Evolutionary conservation across 75 land plant genomes (phyloP).

Genomic region (Sequoia sempervirens): DNA sequence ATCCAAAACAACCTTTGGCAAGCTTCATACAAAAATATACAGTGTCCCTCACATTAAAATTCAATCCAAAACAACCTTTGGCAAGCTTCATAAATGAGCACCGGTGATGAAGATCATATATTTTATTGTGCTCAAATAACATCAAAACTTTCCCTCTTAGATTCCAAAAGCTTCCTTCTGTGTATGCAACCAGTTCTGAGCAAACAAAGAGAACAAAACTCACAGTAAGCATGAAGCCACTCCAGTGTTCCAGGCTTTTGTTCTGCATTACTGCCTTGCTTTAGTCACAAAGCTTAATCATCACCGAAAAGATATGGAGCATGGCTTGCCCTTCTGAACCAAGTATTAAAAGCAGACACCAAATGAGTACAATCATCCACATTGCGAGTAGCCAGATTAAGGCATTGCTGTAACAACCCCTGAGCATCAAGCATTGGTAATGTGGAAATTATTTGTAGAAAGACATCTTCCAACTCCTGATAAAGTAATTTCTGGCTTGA

Average conservation of each 20-base stretch:
- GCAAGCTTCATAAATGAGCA: neutral
- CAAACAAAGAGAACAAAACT: neutral
- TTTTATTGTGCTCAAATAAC: neutral
- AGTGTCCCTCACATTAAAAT: neutral
- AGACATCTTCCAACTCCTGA: slow-evolving; percentile 76
- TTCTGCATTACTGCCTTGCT: neutral
- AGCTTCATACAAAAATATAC: neutral
- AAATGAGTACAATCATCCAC: slow-evolving; percentile 77
- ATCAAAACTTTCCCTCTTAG: neutral
- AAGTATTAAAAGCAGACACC: slow-evolving; percentile 64
- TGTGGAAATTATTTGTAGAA: slow-evolving; percentile 80
- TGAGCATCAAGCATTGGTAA: slow-evolving; percentile 79
- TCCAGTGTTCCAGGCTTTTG: neutral
- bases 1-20: neutral
- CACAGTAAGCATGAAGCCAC: neutral
- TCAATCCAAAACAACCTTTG: too few relatives aligned
- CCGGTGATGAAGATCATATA: neutral
- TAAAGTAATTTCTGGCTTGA: slow-evolving; percentile 50
- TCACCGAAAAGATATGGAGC: slow-evolving; percentile 8
- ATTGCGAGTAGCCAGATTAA: slow-evolving; percentile 75
- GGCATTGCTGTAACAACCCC: slow-evolving; percentile 69
- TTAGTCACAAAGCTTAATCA: neutral
- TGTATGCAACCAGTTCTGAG: neutral
- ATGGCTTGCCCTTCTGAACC: slow-evolving; percentile 65
- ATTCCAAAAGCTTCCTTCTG: neutral